Conservation (phyloP, 805 yeast genomes). For the Lachancea nothofagi region DNA sequence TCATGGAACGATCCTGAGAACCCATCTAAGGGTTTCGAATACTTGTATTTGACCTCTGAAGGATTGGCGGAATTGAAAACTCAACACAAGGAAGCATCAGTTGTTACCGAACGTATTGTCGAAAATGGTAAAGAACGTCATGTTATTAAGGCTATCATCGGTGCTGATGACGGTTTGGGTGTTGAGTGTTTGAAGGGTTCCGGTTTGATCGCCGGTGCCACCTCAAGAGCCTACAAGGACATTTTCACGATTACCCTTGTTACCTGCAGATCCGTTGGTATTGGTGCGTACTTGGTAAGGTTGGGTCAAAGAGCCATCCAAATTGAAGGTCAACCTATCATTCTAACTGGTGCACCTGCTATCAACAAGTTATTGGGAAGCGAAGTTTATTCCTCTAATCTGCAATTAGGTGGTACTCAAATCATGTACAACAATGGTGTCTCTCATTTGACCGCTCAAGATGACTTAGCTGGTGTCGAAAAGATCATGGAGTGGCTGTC, state of each 20-base stretch:
- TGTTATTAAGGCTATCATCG: constrained; percentile 78
- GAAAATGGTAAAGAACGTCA: constrained; percentile 81
- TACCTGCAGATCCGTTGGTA: constrained; percentile 99
- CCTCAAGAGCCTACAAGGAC: constrained; percentile 95
- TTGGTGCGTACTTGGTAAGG: constrained; percentile 97
- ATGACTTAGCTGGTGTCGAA: constrained; percentile 93
- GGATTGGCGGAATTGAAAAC: constrained; percentile 52
- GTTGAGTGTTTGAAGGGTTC: constrained; percentile 98
- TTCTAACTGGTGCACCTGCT: constrained; percentile 98
- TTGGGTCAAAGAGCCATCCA: constrained; percentile 98
- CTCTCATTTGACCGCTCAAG: constrained; percentile 93
- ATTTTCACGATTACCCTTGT: constrained; percentile 96
- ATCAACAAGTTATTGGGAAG: constrained; percentile 94
- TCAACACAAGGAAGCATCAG: constrained; percentile 54
- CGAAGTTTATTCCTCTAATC: constrained; percentile 93
- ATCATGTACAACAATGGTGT: constrained; percentile 99
- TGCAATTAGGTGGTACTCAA: constrained; percentile 98
- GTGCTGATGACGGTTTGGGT: constrained; percentile 95
- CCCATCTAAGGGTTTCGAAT: constrained; percentile 83
- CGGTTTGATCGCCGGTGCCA: constrained; percentile 98
- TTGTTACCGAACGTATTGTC: constrained; percentile 70
- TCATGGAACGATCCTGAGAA: constrained; percentile 80
- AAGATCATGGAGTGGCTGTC: constrained; percentile 95
- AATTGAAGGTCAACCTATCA: constrained; percentile 97
- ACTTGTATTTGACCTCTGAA: constrained; percentile 74